phyloP scores from a whole-genome alignment of 306 rosid genomes.

The Fragaria nilgerrensis region DNA sequence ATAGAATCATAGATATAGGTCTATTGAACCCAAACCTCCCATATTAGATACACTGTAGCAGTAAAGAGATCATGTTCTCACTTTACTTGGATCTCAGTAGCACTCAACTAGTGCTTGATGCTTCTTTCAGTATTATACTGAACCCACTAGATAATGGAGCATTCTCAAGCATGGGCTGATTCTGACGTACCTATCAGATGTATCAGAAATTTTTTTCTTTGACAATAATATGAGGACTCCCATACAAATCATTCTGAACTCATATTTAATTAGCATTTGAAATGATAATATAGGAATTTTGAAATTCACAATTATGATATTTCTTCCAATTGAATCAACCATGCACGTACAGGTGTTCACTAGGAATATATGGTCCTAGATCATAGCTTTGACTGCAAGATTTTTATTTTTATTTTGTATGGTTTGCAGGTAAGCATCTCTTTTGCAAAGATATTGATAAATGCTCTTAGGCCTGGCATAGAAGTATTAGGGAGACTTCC shows the following conservation, averaged over 20 bases:
- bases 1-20: neutral
- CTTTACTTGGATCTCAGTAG: neutral
- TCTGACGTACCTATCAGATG: neutral
- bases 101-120: neutral
- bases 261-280: neutral
- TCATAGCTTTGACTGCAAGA: slow-evolving; percentile 1
- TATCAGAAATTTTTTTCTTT: neutral
- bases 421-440: slow-evolving; percentile 67
- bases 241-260: neutral
- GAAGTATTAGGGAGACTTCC: slow-evolving; percentile 76
- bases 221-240: neutral
- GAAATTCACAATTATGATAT: neutral
- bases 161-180: slow-evolving; percentile 8
- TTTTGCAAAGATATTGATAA: slow-evolving; percentile 68
- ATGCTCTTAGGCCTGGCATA: slow-evolving; percentile 65
- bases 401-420: neutral
- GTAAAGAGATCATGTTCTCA: neutral
- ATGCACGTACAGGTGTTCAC: neutral
- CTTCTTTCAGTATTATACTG: neutral
- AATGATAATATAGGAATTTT: neutral
- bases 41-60: neutral
- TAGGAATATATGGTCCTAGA: neutral
- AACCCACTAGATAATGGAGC: slow-evolving; percentile 12
- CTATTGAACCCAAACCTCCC: neutral
- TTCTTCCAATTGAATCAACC: neutral